A percentile compares a stretch with the other conserved stretches of the same genome.
These are phyloP conservation scores for Pleurotus cornucopiae DNA, from an alignment of 768 basidiomycete species.

Conservation along the genomic window DNA sequence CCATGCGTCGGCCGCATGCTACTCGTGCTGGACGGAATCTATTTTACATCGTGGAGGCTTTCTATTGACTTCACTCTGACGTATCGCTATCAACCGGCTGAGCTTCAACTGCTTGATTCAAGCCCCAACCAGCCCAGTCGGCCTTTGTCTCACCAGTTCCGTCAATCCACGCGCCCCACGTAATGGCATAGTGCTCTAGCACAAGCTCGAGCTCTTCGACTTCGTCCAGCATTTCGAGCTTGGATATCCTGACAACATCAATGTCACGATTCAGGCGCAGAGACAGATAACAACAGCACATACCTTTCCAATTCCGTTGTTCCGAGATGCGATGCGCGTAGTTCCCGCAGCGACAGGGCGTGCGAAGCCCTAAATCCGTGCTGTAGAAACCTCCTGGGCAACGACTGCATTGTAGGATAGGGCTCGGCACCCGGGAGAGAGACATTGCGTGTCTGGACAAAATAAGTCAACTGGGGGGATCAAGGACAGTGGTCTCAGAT, in stretches of 20 bases:
- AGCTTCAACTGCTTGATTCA: constrained; percentile 16
- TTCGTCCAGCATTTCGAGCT: constrained; percentile 88
- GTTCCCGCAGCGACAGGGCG: constrained; percentile 66
- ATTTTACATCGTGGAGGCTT: neutral
- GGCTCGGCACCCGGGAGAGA: constrained; percentile 68
- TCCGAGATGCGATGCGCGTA: constrained; percentile 49
- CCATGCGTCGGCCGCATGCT: neutral
- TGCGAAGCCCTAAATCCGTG: constrained; percentile 50
- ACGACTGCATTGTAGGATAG: constrained; percentile 52
- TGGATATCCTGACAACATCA: constrained; percentile 52
- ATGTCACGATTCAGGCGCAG: neutral
- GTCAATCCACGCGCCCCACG: constrained; percentile 51
- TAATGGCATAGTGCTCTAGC: constrained; percentile 83
- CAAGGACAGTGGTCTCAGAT: neutral
- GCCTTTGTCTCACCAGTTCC: constrained; percentile 11
- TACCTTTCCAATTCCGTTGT: constrained; percentile 55
- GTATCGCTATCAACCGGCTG: neutral
- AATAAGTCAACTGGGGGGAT: neutral
- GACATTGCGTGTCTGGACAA: constrained; percentile 61
- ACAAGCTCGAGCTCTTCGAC: constrained; percentile 92
- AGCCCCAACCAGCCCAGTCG: constrained; percentile 32
- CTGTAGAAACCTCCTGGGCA: constrained; percentile 55
- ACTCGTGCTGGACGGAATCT: neutral
- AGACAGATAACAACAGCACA: neutral
- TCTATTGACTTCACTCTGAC: neutral